phyloP scores from a whole-genome alignment of 352 stramenopile species.

The Phytophthora meadii region DNA sequence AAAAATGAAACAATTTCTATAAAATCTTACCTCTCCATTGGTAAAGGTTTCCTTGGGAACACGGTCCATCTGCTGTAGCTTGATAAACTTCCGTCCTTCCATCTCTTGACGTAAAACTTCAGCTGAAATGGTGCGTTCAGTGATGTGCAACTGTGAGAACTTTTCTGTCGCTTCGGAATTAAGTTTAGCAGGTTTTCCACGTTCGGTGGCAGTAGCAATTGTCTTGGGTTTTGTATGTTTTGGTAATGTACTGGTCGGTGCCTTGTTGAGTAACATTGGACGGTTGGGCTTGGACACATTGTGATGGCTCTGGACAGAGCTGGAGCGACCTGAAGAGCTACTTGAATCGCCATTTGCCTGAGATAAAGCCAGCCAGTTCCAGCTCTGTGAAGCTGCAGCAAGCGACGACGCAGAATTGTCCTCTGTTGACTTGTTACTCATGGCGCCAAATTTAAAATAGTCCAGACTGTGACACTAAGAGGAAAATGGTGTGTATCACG shows the following conservation, averaged over 20 bases:
- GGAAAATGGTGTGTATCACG: conserved; percentile 1
- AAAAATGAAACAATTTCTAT: conserved; percentile 4
- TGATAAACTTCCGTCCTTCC: conserved; percentile 72
- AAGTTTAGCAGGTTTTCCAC: conserved; percentile 17
- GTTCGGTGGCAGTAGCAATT: conserved; percentile 24
- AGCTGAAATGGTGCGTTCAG: conserved; percentile 54
- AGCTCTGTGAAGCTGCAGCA: conserved; percentile 32
- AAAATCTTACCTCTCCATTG: conserved; percentile 48
- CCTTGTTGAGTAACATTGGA: conserved; percentile 21
- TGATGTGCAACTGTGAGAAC: conserved; percentile 73
- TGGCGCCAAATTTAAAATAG: conserved; percentile 24
- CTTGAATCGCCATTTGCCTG: conserved; percentile 20
- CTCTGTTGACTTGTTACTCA: conserved; percentile 15
- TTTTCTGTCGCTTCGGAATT: conserved; percentile 41
- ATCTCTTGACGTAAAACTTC: conserved; percentile 64
- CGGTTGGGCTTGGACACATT: conserved; percentile 20
- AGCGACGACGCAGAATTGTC: conserved; percentile 3
- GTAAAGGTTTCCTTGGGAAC: conserved; percentile 61
- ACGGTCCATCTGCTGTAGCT: conserved; percentile 63
- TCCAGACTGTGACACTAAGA: background rate
- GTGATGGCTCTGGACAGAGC: conserved; percentile 12
- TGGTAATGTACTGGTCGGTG: conserved; percentile 14
- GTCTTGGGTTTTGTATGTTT: conserved; percentile 15
- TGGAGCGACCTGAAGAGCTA: conserved; percentile 20
- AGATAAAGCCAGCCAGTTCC: conserved; percentile 64